Base-by-base conservation (phyloP, 1,284 basidiomycete species). In the Moesziomyces globuligerus region DNA sequence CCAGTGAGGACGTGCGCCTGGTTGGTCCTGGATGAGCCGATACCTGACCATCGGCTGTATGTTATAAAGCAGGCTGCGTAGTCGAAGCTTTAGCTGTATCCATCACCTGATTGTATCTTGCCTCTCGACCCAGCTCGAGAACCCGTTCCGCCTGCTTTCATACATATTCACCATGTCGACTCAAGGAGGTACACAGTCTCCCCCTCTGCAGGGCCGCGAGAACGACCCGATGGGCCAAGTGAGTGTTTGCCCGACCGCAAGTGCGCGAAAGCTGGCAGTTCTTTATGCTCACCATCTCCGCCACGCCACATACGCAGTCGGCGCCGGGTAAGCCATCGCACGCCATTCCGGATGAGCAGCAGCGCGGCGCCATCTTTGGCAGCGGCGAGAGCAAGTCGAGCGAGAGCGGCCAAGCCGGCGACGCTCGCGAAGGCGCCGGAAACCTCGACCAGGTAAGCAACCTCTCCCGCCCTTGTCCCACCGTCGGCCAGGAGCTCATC, bases 171-270 rank as follows among this genome's bases (percentile, higher is more conserved):
- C 7, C 25, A 69, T 69, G 66, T 69, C 66, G 20, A 28, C 28
- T 34, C 58, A 69, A 21, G 67, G 60, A 26, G 67, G 67, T 48
- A 70, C 69, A 42, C 52, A 72, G 20, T 72, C 70, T 50, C 70
- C 70, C 38, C 70, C 70, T 47, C 64, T 72, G 13, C 55, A 64
- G 45, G 70, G 70, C 29, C 52, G 52, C 28, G 65, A 64, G 46
- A 72, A 72, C 53, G 70, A 72, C 37, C 65, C 70, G n/a, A 65
- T 72, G 21, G 70, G 70, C 44, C 69, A 72, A 64, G 69, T 72
- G 24, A 56, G 69, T 34, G 21, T 36, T n/a, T n/a, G n/a, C n/a
- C n/a, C n/a, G n/a, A n/a, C n/a, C n/a, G n/a, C n/a, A n/a, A 13
- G 3, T 32, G 29, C 1, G 29, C 29, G 9, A 6, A 15, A 11